Base-by-base conservation (phyloP, 305 asterid genomes). In the Caryopteris hybrid region DNA sequence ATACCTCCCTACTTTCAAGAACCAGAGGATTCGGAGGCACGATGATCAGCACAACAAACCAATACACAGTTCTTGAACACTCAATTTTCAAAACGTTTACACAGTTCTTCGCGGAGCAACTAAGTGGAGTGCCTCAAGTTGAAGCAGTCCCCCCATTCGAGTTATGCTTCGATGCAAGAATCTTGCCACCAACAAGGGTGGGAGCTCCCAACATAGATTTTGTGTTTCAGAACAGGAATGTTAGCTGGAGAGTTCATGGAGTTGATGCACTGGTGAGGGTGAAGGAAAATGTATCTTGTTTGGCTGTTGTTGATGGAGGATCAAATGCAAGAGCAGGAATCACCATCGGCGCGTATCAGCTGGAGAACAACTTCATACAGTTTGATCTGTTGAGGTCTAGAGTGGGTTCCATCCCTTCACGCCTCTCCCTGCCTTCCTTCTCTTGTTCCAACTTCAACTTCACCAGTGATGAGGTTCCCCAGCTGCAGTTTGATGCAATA, bases 291-390 rank as follows among this genome's bases (percentile, higher is more conserved):
- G 78, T 72, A 16, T 73, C 77, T 7, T 83, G 91, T 57, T 68
- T 86, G 55, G 85, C 80, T 0, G 73, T 86, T 16, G 83, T 86
- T 6, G 83, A 86, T 42, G 92, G 71, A 18, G 81, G 81, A 18
- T 2, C 41, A 11, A 62, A 71, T n/a, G 36, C 71, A 2, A 68
- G 67, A 39, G 70, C 73, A 3, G 45, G 69, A 13, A 62, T 77
- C 31, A 70, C 73, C 3, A 72, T 77, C 51, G 81, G 78, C 1
- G 61, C 31, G 8, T 22, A 56, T 51, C 72, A 68, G 39, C 2
- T 77, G 70, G 78, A 77, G 57, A 31, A 68, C 17, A 68, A 69
- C 27, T 51, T 77, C 11, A 14, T 72, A 9, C 73, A 77, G 66
- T 77, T 77, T 64, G 81, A 77, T 68, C 56, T 68, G 41, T 3